Evolutionary conservation across 768 basidiomycete genomes (phyloP), one percentile per base, ranked within the genome.

Genomic region (Paxillus involutus): DNA sequence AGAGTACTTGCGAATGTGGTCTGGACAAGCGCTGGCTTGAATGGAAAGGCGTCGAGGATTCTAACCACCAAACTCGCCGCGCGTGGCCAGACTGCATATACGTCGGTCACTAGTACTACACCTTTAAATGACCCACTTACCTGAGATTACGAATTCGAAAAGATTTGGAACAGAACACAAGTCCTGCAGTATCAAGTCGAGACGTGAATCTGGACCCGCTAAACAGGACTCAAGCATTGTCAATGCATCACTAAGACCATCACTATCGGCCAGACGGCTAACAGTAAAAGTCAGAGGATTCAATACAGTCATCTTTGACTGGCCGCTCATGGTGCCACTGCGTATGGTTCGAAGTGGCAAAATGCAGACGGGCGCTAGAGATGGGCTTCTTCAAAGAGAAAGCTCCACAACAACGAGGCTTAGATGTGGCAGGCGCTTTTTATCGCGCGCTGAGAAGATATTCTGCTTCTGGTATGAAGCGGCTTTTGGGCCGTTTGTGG

Each of bases 41-140:
- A 52, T 2, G 75, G 77, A 49, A 73, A 79, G 16, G 55, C 48
- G n/a, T 65, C 55, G 13, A 76, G 19, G 29, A 78, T 70, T 63
- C 61, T 70, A 36, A 33, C 17, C 36, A 59, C 52, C 26, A 74
- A n/a, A 17, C 30, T 14, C 19, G 29, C 44, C n/a, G 43, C 48
- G n/a, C 37, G 47, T 14, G 60, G 52, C 45, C 53, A 51, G 29
- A 49, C 69, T 69, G 46, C 24, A n/a, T 4, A 12, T 26, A n/a
- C 0, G 41, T 59, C 49, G 58, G 53, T 37, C 12, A 13, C 45
- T 3, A 26, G 30, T 8, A 39, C 14, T 11, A 30, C 1, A 11
- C 19, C 6, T 21, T 0, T 9, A 44, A 19, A 14, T n/a, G 17
- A 42, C 7, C 13, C 16, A 55, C 59, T 48, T 49, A 65, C 70